Evolutionary conservation across 768 basidiomycete genomes (phyloP), one percentile per base, ranked within the genome.

Genomic region (Hydnomerulius pinastri): DNA sequence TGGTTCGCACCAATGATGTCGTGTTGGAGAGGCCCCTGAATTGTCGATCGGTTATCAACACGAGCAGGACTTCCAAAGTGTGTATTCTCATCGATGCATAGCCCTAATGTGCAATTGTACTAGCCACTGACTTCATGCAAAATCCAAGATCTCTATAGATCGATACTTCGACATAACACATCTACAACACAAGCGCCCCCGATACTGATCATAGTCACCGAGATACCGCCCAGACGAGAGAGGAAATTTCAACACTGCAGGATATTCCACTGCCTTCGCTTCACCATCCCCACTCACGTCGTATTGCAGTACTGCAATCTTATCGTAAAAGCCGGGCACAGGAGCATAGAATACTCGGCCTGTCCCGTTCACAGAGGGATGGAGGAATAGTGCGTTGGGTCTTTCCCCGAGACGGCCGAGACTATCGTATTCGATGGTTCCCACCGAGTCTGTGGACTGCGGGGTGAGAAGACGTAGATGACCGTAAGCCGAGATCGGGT

Each of bases 181-280:
- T 27, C 13, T 43, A 2, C 64, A 12, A 21, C 56, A 61, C n/a
- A 63, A 30, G 29, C 51, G 48, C 2, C 61, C 62, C 0, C 37
- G 46, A 43, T 64, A 63, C 4, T 59, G 51, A 46, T 63, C 62
- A 35, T 58, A 64, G 42, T 64, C 58, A 25, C 30, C 20, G 11
- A 64, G 21, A 11, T 17, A 18, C 12, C 41, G 41, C 1, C 20
- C 9, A 5, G 36, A 12, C 11, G 54, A n/a, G n/a, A n/a, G n/a
- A n/a, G n/a, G 32, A 24, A 43, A 45, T 3, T 24, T 39, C 6
- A 53, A 23, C 21, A 58, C 30, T 8, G 4, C 46, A 21, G 36
- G 41, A 27, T 61, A 53, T 5, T 61, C 44, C 0, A 28, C 7
- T 11, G 42, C 24, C 29, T 37, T 51, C 41, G 33, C 39, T 20